Conservation (phyloP, 2,329 filamentous ascomycete genomes). For the Rasamsonia emersonii region DNA sequence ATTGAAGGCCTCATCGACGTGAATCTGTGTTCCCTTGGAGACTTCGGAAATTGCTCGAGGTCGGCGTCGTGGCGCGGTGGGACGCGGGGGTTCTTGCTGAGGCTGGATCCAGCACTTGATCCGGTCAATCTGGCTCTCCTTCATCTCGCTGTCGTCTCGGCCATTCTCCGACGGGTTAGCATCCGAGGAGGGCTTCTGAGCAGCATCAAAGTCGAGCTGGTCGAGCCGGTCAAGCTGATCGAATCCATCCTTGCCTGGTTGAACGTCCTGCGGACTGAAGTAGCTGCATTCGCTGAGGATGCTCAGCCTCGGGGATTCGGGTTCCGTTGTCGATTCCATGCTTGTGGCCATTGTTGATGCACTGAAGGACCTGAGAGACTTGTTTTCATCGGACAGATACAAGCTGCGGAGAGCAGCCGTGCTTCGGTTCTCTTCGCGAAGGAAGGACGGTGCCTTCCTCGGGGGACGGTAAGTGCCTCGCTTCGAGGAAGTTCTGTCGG, state of each 20-base stretch:
- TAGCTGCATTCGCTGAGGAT: conserved; percentile 39
- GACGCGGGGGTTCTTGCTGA: conserved; percentile 12
- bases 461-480: conserved; percentile 21
- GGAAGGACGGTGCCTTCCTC: conserved; percentile 31
- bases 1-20: conserved; percentile 15
- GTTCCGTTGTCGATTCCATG: conserved; percentile 25
- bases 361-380: conserved; percentile 18
- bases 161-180: conserved; percentile 13
- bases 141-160: conserved; percentile 8
- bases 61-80: conserved; percentile 12
- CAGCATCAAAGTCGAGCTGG: conserved; percentile 3
- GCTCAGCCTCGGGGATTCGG: conserved; percentile 33
- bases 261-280: conserved; percentile 24
- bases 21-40: conserved; percentile 13
- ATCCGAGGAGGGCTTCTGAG: not conserved
- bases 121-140: conserved; percentile 15
- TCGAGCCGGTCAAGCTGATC: conserved; percentile 16
- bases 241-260: conserved; percentile 12
- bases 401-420: conserved; percentile 33
- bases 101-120: conserved; percentile 27
- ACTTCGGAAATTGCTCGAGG: conserved; percentile 13
- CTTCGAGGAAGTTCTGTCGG: conserved; percentile 31
- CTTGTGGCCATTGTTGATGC: conserved; percentile 27
- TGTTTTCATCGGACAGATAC: conserved; percentile 23
- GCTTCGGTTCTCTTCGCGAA: conserved; percentile 26